Conservation (phyloP, 2,329 filamentous ascomycete species). For the Penicillium sp. region DNA sequence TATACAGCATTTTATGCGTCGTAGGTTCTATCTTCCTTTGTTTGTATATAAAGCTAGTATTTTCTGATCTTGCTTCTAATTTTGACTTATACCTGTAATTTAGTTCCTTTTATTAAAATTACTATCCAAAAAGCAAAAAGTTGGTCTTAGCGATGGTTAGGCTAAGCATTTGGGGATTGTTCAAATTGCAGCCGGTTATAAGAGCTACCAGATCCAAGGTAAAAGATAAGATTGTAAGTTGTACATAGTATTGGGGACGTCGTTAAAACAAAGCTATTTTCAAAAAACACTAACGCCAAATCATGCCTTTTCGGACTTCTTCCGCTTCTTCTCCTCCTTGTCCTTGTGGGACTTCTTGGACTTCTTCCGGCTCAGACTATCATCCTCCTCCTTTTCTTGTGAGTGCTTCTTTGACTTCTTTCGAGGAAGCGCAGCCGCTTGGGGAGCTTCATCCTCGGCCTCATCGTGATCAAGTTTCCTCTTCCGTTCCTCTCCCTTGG, state of each 20-base stretch:
- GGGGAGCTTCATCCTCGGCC: conserved; percentile 28
- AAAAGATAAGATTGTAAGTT: conserved; percentile 6
- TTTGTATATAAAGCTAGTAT: not conserved
- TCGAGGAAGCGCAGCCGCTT: conserved; percentile 27
- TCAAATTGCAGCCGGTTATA: not conserved
- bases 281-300: conserved; percentile 19
- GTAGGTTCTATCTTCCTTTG: not conserved
- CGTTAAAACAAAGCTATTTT: conserved; percentile 24
- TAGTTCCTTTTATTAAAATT: not conserved
- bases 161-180: not conserved
- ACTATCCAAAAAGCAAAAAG: no score
- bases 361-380: conserved; percentile 25
- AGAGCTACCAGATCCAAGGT: not conserved
- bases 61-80: not conserved
- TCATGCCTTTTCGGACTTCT: conserved; percentile 41
- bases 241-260: conserved; percentile 23
- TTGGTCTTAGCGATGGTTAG: not conserved
- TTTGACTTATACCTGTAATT: not conserved
- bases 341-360: conserved; percentile 39
- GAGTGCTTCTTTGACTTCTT: conserved; percentile 46
- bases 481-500: conserved; percentile 39
- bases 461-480: conserved; percentile 39
- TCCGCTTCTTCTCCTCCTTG: conserved; percentile 43
- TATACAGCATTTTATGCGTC: not conserved
- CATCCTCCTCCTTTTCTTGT: conserved; percentile 19